These are phyloP conservation scores for Avena atlantica DNA, from an alignment of 176 grass and related monocot genomes.

Conservation along the genomic window DNA sequence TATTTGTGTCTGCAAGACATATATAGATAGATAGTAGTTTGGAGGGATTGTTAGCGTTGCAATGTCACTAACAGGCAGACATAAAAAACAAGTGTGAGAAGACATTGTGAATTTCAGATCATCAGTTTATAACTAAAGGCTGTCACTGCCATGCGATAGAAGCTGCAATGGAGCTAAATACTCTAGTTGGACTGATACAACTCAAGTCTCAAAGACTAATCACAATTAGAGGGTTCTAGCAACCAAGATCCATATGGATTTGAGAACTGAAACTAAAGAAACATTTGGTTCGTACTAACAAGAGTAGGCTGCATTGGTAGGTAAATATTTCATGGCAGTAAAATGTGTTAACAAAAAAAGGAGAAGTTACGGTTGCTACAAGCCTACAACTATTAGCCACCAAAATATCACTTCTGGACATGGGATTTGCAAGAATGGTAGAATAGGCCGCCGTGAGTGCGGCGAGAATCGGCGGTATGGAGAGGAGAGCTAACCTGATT, in stretches of 20 bases:
- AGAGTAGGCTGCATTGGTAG: background rate
- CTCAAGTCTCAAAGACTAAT: background rate
- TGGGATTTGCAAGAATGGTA: background rate
- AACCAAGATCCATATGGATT: background rate
- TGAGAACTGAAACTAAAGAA: background rate
- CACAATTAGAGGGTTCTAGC: background rate
- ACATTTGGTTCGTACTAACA: background rate
- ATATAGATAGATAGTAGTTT: background rate
- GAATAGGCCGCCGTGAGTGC: background rate
- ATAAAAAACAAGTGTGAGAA: background rate
- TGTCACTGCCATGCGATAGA: background rate
- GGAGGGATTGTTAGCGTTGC: background rate
- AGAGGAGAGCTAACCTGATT: slow-evolving; percentile 35
- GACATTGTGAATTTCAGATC: background rate
- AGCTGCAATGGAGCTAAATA: background rate
- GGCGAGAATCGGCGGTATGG: background rate
- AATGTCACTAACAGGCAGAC: background rate
- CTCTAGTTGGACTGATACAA: background rate
- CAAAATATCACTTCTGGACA: no score
- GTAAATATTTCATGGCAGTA: background rate
- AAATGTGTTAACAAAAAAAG: slow-evolving; percentile 6
- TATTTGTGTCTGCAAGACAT: background rate
- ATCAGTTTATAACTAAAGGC: background rate
- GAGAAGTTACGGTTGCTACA: background rate
- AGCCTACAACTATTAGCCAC: no score